Conservation (phyloP, 495 filamentous ascomycete species). For the Aspergillus campestris region DNA sequence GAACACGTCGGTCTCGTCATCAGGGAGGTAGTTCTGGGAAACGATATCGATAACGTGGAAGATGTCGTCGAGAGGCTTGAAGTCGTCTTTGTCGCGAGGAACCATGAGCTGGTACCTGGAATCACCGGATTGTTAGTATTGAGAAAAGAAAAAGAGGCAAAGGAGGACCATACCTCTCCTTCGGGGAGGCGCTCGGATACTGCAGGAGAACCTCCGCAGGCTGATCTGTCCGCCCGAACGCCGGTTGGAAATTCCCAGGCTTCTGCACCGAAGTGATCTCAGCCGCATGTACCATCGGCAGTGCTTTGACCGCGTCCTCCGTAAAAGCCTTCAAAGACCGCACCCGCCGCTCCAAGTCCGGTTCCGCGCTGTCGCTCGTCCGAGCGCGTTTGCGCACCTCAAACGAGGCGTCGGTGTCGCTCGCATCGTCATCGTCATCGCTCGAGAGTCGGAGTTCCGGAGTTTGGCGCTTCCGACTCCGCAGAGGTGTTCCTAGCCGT, state of each 20-base stretch:
- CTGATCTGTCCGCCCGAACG: slow-evolving; percentile 40
- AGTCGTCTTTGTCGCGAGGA: slow-evolving; percentile 66
- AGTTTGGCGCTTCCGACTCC: slow-evolving; percentile 37
- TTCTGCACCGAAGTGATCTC: slow-evolving; percentile 51
- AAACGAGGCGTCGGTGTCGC: slow-evolving; percentile 39
- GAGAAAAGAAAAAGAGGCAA: too few species aligned
- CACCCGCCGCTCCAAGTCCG: slow-evolving; percentile 51
- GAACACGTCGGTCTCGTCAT: slow-evolving; percentile 54
- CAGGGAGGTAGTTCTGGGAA: slow-evolving; percentile 62
- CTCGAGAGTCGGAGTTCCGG: slow-evolving; percentile 41
- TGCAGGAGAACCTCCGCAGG: slow-evolving; percentile 50
- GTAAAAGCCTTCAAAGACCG: slow-evolving; percentile 54
- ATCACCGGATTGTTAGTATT: neutral
- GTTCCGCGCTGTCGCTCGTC: slow-evolving; percentile 34
- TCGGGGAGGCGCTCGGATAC: slow-evolving; percentile 62
- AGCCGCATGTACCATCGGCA: slow-evolving; percentile 57
- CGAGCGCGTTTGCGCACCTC: slow-evolving; percentile 40
- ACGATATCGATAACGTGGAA: slow-evolving; percentile 68
- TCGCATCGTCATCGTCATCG: slow-evolving; percentile 34
- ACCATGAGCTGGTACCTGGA: slow-evolving; percentile 68
- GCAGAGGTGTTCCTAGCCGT: slow-evolving; percentile 26
- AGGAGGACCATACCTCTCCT: slow-evolving; percentile 50
- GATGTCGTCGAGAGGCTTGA: slow-evolving; percentile 80
- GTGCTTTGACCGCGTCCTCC: slow-evolving; percentile 40
- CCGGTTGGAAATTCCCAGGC: slow-evolving; percentile 37